Evolutionary conservation across 257 asterid genomes (phyloP).

Genomic region (Oldenlandia corymbosa): DNA sequence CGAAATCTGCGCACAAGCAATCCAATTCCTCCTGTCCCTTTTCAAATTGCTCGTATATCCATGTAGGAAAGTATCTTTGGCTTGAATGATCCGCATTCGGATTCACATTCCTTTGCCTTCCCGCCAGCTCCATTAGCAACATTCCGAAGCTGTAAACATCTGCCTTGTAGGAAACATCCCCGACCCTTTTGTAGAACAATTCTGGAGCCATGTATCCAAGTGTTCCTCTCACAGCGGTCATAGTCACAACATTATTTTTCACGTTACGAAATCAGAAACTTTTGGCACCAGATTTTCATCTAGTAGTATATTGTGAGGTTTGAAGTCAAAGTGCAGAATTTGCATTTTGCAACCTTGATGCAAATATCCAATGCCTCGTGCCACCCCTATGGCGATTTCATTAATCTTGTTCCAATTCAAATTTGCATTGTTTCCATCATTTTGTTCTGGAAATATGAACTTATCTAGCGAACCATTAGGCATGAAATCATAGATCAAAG

Average conservation of each 20-base stretch:
- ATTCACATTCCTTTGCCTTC: slow-evolving; percentile 33
- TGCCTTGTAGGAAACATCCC: not conserved
- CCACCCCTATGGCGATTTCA: not conserved
- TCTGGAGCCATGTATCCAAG: not conserved
- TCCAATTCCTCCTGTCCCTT: not conserved
- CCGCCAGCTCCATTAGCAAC: not conserved
- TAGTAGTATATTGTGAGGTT: not conserved
- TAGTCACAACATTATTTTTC: not conserved
- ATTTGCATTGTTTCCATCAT: not conserved
- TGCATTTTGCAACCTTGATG: not conserved
- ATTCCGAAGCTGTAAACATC: not conserved
- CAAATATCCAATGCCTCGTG: not conserved
- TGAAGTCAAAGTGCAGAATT: not conserved
- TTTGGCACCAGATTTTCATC: not conserved
- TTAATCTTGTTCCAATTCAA: not conserved
- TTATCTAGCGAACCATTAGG: not conserved
- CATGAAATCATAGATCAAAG: not conserved
- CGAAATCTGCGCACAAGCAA: not conserved
- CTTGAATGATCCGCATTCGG: not conserved
- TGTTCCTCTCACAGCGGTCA: not conserved
- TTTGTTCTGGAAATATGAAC: not conserved
- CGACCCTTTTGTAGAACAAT: not conserved
- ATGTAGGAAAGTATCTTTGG: slow-evolving; percentile 24
- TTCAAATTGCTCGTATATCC: slow-evolving; percentile 21
- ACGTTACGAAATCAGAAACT: not conserved